Base-by-base conservation (phyloP, 2,329 filamentous ascomycete genomes). In the Diaporthe vexans region DNA sequence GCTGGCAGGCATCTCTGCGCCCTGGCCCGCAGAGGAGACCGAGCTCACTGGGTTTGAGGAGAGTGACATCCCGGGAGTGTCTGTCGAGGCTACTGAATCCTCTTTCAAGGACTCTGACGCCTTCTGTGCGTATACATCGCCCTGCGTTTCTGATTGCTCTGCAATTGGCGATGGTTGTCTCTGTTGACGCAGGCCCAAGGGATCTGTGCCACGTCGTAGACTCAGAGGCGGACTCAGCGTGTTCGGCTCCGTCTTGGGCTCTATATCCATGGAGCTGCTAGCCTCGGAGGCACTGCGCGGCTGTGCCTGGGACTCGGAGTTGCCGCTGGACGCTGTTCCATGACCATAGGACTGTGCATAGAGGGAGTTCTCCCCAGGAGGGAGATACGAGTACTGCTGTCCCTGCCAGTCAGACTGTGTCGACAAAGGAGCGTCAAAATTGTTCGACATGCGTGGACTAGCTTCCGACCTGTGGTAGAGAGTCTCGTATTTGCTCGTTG, bases 331-430 rank as follows among this genome's bases (percentile, higher is more conserved):
- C 73, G 77, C 78, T 68, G 81, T 77, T 73, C 81, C 83, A 80
- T 86, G 84, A 71, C 85, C 84, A 77, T 86, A 88, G 19, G 85
- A 73, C 75, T 85, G 85, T 59, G 85, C 80, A 77, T 87, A 88
- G 72, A 86, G 81, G 74, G 80, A 84, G 78, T 80, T 85, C 73
- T 87, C 87, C 56, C 82, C 82, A 24, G 85, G 84, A 40, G 86
- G 82, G 73, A 88, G 81, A 78, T 88, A 88, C 33, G 87, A 85
- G 81, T 88, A 88, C 80, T 88, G 74, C 24, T 74, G 86, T 75
- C 86, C 86, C 81, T 88, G 88, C 89, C 89, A 90, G 82, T 88
- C 87, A 78, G 88, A 84, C 84, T 88, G 87, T 79, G 88, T 86
- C 79, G 87, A 86, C 81, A 88, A 81, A 77, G 87, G 85, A 75